Evolutionary conservation across 768 basidiomycete species (phyloP).

Genomic region (Suillus lakei): DNA sequence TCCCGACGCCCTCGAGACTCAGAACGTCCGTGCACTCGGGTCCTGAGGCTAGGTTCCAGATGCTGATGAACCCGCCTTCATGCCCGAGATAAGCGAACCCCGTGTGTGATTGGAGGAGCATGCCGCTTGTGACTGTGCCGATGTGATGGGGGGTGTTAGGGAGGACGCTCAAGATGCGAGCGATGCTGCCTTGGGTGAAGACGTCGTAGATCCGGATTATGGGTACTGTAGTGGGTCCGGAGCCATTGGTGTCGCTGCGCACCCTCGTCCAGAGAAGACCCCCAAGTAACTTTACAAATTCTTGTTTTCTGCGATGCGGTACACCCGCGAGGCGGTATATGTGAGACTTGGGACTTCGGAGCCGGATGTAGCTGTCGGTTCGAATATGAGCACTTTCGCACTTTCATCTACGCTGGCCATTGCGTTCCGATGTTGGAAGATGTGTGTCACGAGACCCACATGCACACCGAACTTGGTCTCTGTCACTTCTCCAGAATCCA

Average conservation of each 20-base stretch:
- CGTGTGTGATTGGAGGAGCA: constrained; percentile 71
- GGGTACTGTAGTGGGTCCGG: constrained; percentile 55
- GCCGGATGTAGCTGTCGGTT: constrained; percentile 44
- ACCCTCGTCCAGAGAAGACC: constrained; percentile 86
- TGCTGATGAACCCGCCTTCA: constrained; percentile 85
- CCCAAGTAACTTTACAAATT: constrained; percentile 75
- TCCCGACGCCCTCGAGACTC: constrained; percentile 82
- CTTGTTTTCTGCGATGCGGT: constrained; percentile 79
- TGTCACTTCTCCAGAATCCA: constrained; percentile 58
- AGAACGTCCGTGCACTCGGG: constrained; percentile 76
- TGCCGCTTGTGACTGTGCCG: constrained; percentile 85
- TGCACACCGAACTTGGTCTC: constrained; percentile 69
- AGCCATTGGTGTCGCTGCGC: constrained; percentile 53
- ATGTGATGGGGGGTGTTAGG: constrained; percentile 66
- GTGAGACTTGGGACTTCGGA: constrained; percentile 49
- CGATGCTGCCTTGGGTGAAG: constrained; percentile 60
- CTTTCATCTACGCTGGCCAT: constrained; percentile 87
- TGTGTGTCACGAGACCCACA: constrained; percentile 64
- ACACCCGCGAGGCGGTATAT: constrained; percentile 56
- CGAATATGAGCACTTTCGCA: constrained; percentile 83
- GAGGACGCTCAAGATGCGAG: constrained; percentile 43
- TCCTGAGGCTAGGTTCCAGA: constrained; percentile 70
- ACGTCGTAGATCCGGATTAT: constrained; percentile 84
- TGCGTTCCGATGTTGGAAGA: constrained; percentile 69
- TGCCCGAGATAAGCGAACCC: constrained; percentile 83